phyloP scores from a whole-genome alignment of 441 rosid genomes.

The Gossypium schwendimanii region DNA sequence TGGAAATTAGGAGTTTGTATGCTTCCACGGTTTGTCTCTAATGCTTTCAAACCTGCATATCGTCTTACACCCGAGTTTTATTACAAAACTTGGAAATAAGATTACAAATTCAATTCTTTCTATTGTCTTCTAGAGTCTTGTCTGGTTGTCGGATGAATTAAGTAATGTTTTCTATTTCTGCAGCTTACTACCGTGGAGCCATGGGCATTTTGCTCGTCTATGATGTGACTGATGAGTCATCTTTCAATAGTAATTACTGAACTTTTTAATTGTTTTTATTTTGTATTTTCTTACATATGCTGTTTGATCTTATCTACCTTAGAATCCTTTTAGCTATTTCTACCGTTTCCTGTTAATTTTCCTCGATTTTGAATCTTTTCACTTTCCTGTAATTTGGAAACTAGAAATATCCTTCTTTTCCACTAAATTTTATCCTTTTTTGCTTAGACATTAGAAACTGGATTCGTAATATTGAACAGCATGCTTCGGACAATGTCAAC shows the following conservation, averaged over 20 bases:
- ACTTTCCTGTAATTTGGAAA: neutral
- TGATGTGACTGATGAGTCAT: conserved; percentile 91
- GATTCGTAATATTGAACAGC: conserved; percentile 66
- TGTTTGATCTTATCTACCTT: conserved; percentile 9
- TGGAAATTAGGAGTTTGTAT: neutral
- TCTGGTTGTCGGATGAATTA: neutral
- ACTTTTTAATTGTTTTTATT: conserved; percentile 20
- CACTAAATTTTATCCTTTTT: neutral
- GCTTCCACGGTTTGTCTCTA: neutral
- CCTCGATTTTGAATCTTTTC: neutral
- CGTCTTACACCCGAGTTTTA: neutral
- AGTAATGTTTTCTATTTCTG: conserved; percentile 22
- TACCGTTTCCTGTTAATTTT: neutral
- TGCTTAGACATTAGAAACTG: conserved; percentile 51
- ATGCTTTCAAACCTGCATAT: neutral
- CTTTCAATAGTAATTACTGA: conserved; percentile 71
- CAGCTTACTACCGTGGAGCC: conserved; percentile 95
- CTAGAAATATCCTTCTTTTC: neutral
- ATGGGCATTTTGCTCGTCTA: conserved; percentile 96
- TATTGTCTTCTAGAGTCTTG: neutral
- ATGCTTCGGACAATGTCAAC: conserved; percentile 65
- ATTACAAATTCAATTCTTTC: conserved; percentile 6
- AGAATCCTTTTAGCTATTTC: neutral
- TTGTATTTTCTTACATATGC: conserved; percentile 9
- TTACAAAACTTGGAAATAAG: neutral